Percentiles rank a stretch among this genome's conserved stretches.
These are phyloP conservation scores for Hura crepitans DNA, from an alignment of 441 rosid species.

Conservation along the genomic window DNA sequence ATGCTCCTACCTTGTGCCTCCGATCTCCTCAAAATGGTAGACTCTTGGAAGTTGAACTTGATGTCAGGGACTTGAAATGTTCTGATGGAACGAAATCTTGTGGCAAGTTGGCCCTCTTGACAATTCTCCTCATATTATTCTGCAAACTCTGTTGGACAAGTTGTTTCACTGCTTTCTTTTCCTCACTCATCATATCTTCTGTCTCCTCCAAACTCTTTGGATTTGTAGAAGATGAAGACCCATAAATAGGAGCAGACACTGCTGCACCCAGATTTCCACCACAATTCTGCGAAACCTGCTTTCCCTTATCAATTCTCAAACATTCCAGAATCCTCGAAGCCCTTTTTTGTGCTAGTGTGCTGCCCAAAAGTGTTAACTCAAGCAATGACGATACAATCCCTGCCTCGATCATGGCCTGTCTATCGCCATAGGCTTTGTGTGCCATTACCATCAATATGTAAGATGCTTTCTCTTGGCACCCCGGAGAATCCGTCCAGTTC, in stretches of 20 bases:
- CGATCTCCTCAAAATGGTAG: constrained; percentile 66
- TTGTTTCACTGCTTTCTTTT: constrained; percentile 91
- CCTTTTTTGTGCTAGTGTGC: constrained; percentile 88
- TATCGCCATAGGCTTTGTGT: constrained; percentile 74
- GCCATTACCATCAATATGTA: constrained; percentile 91
- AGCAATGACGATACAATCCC: constrained; percentile 80
- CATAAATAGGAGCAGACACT: constrained; percentile 82
- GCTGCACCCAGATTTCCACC: constrained; percentile 53
- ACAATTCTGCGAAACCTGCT: constrained; percentile 60
- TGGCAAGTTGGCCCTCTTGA: constrained; percentile 89
- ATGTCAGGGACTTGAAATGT: constrained; percentile 76
- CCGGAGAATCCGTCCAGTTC: constrained; percentile 87
- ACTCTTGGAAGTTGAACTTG: constrained; percentile 90
- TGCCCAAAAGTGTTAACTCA: constrained; percentile 83
- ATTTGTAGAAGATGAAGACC: constrained; percentile 48
- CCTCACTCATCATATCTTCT: constrained; percentile 88
- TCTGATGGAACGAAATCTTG: constrained; percentile 95
- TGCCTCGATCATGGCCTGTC: constrained; percentile 90
- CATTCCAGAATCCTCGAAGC: constrained; percentile 87
- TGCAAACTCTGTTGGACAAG: constrained; percentile 95
- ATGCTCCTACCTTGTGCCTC: not conserved
- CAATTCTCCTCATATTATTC: constrained; percentile 94
- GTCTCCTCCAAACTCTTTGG: constrained; percentile 41
- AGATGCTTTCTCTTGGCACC: constrained; percentile 91
- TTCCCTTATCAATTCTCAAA: constrained; percentile 81